phyloP scores from a whole-genome alignment of 73 alveolate species.

The Symbiodinium natans region DNA sequence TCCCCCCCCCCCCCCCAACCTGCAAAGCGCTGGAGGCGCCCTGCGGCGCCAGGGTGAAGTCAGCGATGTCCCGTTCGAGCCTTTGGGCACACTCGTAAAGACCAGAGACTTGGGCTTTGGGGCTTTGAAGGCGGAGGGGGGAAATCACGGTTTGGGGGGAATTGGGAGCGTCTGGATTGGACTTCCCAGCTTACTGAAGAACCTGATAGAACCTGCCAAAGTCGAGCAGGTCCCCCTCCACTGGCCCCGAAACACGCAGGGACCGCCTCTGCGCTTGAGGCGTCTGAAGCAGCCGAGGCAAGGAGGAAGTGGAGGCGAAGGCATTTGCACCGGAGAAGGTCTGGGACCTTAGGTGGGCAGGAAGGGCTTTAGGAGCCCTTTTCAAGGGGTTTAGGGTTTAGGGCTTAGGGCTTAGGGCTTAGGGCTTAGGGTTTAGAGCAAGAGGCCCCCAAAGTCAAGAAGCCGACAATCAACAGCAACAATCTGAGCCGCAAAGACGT shows the following conservation, averaged over 20 bases:
- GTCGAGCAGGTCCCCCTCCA: no score
- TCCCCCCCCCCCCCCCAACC: background rate
- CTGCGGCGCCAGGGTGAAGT: conserved; percentile 78
- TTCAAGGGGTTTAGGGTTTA: background rate
- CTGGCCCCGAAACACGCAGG: no score
- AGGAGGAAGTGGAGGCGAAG: conserved; percentile 13
- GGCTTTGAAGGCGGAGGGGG: no score
- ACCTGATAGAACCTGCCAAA: no score
- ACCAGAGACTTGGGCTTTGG: no score
- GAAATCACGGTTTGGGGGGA: no score
- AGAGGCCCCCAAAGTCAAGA: background rate
- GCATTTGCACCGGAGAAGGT: conserved; percentile 14
- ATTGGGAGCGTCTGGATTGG: no score
- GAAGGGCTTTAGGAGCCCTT: no score
- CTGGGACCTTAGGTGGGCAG: conserved; percentile 54
- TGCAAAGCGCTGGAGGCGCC: background rate
- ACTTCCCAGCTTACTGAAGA: no score
- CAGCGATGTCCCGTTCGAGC: conserved; percentile 70
- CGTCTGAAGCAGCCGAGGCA: conserved; percentile 68
- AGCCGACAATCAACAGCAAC: no score
- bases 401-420: background rate
- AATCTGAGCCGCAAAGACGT: background rate
- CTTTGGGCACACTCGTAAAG: conserved; percentile 29
- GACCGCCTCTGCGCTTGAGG: conserved; percentile 35
- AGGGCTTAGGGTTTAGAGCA: no score